A percentile compares a stretch with the other conserved stretches of the same genome.
These are phyloP conservation scores for Phaffia tasmanica DNA, from an alignment of 768 basidiomycete species.

Conservation along the genomic window DNA sequence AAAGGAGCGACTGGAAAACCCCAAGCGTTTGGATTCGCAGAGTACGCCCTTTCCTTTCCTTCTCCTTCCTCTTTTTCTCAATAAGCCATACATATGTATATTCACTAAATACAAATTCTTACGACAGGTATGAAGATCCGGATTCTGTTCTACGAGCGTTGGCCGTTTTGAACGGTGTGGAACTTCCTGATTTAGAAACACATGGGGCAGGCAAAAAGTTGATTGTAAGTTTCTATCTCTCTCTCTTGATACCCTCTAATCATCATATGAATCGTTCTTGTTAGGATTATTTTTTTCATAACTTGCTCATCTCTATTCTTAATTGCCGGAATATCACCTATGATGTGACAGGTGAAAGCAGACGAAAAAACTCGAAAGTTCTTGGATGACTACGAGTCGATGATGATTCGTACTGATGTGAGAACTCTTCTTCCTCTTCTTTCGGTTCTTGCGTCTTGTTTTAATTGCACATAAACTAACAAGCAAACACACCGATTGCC, in stretches of 20 bases:
- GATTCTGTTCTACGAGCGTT: slow-evolving; percentile 74
- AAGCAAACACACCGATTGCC: background rate
- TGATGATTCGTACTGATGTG: slow-evolving; percentile 72
- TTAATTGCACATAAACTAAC: background rate
- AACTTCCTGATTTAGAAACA: slow-evolving; percentile 53
- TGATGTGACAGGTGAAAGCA: slow-evolving; percentile 71
- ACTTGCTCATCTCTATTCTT: background rate
- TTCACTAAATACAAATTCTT: too few relatives aligned
- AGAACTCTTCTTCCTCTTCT: slow-evolving; percentile 32
- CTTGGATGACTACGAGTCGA: slow-evolving; percentile 70
- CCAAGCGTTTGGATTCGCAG: slow-evolving; percentile 93
- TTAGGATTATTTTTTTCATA: slow-evolving; percentile 38
- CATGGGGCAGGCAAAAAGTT: slow-evolving; percentile 52
- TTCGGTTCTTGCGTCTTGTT: slow-evolving; percentile 1
- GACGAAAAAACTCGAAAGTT: slow-evolving; percentile 89
- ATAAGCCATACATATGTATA: too few relatives aligned
- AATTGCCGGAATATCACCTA: background rate
- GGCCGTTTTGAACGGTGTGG: slow-evolving; percentile 52
- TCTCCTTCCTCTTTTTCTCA: background rate
- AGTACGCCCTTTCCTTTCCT: slow-evolving; percentile 41
- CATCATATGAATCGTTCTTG: background rate
- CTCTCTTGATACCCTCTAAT: slow-evolving; percentile 1
- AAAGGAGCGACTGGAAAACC: slow-evolving; percentile 87
- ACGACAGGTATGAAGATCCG: slow-evolving; percentile 59
- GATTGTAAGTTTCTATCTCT: slow-evolving; percentile 48